A percentile compares a stretch with the other conserved stretches of the same genome.
phyloP scores from a whole-genome alignment of 768 basidiomycete genomes.

The Candolleomyces eurysporus region DNA sequence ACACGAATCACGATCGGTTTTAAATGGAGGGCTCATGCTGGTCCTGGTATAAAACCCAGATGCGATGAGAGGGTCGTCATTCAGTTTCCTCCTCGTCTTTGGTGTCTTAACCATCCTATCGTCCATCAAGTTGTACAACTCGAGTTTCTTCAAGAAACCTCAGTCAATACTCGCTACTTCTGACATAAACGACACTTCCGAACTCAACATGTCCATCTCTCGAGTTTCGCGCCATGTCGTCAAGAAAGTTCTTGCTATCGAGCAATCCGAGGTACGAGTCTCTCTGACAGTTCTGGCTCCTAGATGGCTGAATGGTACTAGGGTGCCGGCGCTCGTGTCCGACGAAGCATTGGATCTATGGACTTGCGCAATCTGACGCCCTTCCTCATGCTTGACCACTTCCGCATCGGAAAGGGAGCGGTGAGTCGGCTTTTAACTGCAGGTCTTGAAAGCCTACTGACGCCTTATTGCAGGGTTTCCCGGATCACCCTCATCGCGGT shows the following conservation, averaged over 20 bases:
- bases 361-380: slow-evolving; percentile 79
- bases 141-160: background rate
- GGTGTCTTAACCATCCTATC: background rate
- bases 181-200: background rate
- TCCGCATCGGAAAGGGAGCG: slow-evolving; percentile 66
- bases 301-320: slow-evolving; percentile 21
- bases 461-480: slow-evolving; percentile 63
- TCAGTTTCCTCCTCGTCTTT: background rate
- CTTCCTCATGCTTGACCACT: slow-evolving; percentile 90
- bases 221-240: slow-evolving; percentile 64
- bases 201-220: slow-evolving; percentile 22
- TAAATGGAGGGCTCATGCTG: background rate
- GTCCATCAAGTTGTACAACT: background rate
- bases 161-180: background rate
- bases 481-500: slow-evolving; percentile 91
- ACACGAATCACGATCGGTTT: background rate
- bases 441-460: background rate
- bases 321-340: slow-evolving; percentile 82
- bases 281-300: background rate
- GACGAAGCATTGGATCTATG: slow-evolving; percentile 80
- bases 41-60: background rate
- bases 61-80: slow-evolving; percentile 2
- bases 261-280: slow-evolving; percentile 63
- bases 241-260: slow-evolving; percentile 75
- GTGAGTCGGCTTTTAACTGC: slow-evolving; percentile 35